These are phyloP conservation scores for Oidium heveae DNA, from an alignment of 2,329 filamentous ascomycete species.

Conservation along the genomic window DNA sequence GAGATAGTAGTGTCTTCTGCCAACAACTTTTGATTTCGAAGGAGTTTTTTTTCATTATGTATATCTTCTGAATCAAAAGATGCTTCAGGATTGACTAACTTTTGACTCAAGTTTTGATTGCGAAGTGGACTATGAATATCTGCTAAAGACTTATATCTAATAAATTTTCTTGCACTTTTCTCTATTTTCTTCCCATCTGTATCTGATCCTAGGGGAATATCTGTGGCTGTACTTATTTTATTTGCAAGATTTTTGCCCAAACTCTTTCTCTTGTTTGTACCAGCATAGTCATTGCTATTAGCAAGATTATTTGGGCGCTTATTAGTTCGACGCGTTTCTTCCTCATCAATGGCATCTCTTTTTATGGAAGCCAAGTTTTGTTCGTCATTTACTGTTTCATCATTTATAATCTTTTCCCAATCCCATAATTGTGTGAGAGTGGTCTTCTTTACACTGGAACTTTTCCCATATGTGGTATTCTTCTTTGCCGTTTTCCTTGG, in stretches of 20 bases:
- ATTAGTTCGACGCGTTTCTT: neutral
- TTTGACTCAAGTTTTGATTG: too few relatives aligned
- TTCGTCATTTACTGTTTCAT: neutral
- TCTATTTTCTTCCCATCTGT: too few relatives aligned
- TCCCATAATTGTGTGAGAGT: neutral
- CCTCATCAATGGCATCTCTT: neutral
- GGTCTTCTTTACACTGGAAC: neutral
- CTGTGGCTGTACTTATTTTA: neutral
- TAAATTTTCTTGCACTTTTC: too few relatives aligned
- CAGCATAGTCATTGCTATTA: neutral
- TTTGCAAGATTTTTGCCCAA: neutral
- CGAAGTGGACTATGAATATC: too few relatives aligned
- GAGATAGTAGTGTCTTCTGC: too few relatives aligned
- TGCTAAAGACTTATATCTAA: too few relatives aligned
- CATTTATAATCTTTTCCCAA: neutral
- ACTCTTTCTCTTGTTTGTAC: neutral
- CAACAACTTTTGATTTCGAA: too few relatives aligned
- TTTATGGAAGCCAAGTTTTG: neutral
- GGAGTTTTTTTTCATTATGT: too few relatives aligned
- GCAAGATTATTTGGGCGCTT: neutral
- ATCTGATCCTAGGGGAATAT: too few relatives aligned
- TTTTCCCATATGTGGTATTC: slow-evolving; percentile 1
- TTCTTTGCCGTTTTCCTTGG: neutral
- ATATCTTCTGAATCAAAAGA: too few relatives aligned
- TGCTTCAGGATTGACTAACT: too few relatives aligned